These are phyloP conservation scores for Penicillium paradoxum DNA, from an alignment of 495 filamentous ascomycete species.

Conservation along the genomic window DNA sequence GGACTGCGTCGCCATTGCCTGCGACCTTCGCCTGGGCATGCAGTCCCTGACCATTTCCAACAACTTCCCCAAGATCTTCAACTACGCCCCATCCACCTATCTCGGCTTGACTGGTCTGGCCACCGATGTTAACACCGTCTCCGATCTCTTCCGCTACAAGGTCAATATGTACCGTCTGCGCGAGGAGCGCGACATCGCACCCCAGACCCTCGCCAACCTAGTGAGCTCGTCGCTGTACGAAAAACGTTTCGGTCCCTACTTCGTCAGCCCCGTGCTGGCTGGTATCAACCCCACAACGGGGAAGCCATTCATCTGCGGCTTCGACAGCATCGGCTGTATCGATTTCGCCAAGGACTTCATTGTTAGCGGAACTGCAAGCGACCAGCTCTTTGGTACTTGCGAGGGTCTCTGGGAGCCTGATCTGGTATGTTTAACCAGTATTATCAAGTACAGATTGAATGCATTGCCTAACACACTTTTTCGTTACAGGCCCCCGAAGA, in stretches of 20 bases:
- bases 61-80: conserved; percentile 99
- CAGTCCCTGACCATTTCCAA: conserved; percentile 96
- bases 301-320: conserved; percentile 96
- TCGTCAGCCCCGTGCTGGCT: conserved; percentile 89
- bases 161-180: conserved; percentile 99
- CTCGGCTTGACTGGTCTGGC: conserved; percentile 96
- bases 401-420: conserved; percentile 98
- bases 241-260: conserved; percentile 91
- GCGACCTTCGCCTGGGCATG: conserved; percentile 94
- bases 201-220: conserved; percentile 91
- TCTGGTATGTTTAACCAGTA: conserved; percentile 55
- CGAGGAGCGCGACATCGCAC: conserved; percentile 92
- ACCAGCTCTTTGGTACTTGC: conserved; percentile 98
- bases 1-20: conserved; percentile 98
- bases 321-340: conserved; percentile 98
- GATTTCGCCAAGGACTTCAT: conserved; percentile 99
- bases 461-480: conserved; percentile 20
- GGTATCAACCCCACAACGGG: conserved; percentile 89
- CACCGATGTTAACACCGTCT: conserved; percentile 90
- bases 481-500: conserved; percentile 71
- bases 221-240: conserved; percentile 89
- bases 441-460: neutral
- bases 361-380: conserved; percentile 89
- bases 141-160: conserved; percentile 97
- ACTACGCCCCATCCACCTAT: conserved; percentile 85